Conservation (phyloP, 2,329 filamentous ascomycete species). For the Phialophora macrospora region DNA sequence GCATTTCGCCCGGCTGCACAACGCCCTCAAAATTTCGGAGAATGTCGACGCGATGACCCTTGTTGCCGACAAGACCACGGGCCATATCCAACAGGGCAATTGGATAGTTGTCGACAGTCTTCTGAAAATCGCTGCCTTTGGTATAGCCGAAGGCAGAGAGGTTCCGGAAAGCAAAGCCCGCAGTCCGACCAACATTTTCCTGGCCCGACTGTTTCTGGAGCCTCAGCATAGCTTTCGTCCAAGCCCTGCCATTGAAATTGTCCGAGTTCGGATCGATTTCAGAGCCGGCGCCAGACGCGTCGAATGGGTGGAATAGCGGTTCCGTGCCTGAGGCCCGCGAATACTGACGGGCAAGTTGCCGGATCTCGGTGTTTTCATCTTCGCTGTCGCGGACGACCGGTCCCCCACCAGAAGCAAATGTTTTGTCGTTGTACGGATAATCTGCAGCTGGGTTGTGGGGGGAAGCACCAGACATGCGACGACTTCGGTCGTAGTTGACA, state of each 20-base stretch:
- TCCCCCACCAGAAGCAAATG: constrained; percentile 21
- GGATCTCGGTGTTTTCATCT: constrained; percentile 24
- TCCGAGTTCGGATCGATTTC: constrained; percentile 50
- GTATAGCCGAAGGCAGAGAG: constrained; percentile 53
- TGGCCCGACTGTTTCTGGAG: constrained; percentile 30
- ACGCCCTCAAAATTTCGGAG: constrained; percentile 39
- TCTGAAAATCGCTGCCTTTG: constrained; percentile 52
- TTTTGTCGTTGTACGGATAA: constrained; percentile 20
- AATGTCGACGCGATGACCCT: constrained; percentile 29
- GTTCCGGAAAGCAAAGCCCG: constrained; percentile 52
- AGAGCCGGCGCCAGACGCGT: constrained; percentile 42
- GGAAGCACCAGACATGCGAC: constrained; percentile 25
- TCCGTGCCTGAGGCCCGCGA: constrained; percentile 22
- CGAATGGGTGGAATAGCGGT: constrained; percentile 28
- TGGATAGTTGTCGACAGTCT: constrained; percentile 50
- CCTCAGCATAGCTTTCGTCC: constrained; percentile 50
- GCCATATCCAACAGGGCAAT: constrained; percentile 37
- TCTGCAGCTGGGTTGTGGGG: constrained; percentile 16
- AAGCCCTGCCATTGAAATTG: constrained; percentile 51
- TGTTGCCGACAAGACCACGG: constrained; percentile 35
- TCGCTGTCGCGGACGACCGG: constrained; percentile 16
- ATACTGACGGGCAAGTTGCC: constrained; percentile 26
- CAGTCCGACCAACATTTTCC: constrained; percentile 40
- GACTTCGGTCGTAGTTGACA: constrained; percentile 27
- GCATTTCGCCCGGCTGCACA: constrained; percentile 43